These are phyloP conservation scores for Rhodocollybia butyracea DNA, from an alignment of 768 basidiomycete genomes.

Conservation along the genomic window DNA sequence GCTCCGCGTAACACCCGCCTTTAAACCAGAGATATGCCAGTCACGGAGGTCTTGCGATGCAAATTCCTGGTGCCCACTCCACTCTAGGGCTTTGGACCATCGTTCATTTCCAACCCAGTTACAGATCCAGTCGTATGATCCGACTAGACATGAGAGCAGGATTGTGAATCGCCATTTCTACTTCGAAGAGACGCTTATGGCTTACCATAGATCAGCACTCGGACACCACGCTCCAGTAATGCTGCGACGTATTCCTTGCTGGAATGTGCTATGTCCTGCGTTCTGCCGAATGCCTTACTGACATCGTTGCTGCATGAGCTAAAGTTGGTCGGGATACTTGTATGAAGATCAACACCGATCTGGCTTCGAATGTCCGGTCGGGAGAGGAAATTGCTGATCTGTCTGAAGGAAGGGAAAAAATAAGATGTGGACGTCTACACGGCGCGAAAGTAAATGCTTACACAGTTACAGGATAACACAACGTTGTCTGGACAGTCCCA, in stretches of 20 bases:
- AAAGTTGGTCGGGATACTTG: slow-evolving; percentile 44
- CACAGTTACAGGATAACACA: slow-evolving; percentile 32
- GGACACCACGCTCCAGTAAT: slow-evolving; percentile 74
- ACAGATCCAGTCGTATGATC: slow-evolving; percentile 53
- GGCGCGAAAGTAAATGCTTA: neutral
- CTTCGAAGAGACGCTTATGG: too few relatives aligned
- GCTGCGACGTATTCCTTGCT: slow-evolving; percentile 51
- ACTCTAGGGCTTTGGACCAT: slow-evolving; percentile 58
- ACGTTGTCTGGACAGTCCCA: slow-evolving; percentile 15
- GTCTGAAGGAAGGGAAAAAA: neutral
- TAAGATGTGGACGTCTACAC: too few relatives aligned
- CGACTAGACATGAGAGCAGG: too few relatives aligned
- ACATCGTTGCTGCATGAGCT: slow-evolving; percentile 55
- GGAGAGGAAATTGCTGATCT: slow-evolving; percentile 18
- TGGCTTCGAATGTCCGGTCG: slow-evolving; percentile 30
- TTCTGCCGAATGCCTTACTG: slow-evolving; percentile 34
- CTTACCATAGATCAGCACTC: slow-evolving; percentile 60
- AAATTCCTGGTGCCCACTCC: slow-evolving; percentile 55
- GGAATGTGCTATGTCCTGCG: slow-evolving; percentile 5
- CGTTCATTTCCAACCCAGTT: slow-evolving; percentile 65
- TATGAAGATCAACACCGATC: slow-evolving; percentile 23
- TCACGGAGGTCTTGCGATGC: slow-evolving; percentile 36
- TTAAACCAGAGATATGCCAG: slow-evolving; percentile 53
- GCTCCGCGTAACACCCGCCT: slow-evolving; percentile 55
- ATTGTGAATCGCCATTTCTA: too few relatives aligned